Percentiles rank a stretch among this genome's conserved stretches.
Evolutionary conservation across 2,329 filamentous ascomycete species (phyloP).

Genomic region (Penicillium psychrosexuale): DNA sequence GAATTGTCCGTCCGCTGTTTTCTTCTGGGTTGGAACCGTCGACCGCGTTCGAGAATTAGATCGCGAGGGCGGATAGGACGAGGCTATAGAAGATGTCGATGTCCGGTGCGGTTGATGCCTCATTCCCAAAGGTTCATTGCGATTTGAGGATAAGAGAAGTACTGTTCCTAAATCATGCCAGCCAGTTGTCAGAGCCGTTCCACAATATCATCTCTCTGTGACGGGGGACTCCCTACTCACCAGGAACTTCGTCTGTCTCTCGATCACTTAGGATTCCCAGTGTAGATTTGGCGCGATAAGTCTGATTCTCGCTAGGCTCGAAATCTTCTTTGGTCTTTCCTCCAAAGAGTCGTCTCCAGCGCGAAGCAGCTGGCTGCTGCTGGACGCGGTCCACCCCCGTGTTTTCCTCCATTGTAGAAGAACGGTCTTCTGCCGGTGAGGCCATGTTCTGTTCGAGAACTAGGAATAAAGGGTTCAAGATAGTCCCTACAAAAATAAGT

Average conservation of each 20-base stretch:
- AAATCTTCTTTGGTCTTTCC: not conserved
- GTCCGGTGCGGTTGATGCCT: constrained; percentile 60
- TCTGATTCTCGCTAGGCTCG: constrained; percentile 15
- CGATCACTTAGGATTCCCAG: constrained; percentile 81
- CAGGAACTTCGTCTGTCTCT: constrained; percentile 81
- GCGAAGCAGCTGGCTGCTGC: not conserved
- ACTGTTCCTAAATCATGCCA: constrained; percentile 52
- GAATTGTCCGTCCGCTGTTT: constrained; percentile 74
- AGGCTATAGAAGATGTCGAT: constrained; percentile 55
- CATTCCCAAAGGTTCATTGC: constrained; percentile 61
- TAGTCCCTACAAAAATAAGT: not conserved
- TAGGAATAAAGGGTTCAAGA: not conserved
- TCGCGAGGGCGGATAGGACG: constrained; percentile 39
- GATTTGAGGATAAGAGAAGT: constrained; percentile 57
- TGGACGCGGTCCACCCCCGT: not conserved
- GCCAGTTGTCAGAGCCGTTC: not conserved
- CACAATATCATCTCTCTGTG: not conserved
- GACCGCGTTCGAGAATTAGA: constrained; percentile 38
- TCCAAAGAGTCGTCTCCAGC: constrained; percentile 24
- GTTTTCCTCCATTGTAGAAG: not conserved
- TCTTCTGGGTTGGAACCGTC: constrained; percentile 58
- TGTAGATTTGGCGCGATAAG: constrained; percentile 49
- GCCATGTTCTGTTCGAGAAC: constrained; percentile 3
- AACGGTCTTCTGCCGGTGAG: constrained; percentile 1
- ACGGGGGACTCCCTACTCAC: constrained; percentile 46